These are phyloP conservation scores for Lactarius indigo DNA, from an alignment of 768 basidiomycete species.

Conservation along the genomic window DNA sequence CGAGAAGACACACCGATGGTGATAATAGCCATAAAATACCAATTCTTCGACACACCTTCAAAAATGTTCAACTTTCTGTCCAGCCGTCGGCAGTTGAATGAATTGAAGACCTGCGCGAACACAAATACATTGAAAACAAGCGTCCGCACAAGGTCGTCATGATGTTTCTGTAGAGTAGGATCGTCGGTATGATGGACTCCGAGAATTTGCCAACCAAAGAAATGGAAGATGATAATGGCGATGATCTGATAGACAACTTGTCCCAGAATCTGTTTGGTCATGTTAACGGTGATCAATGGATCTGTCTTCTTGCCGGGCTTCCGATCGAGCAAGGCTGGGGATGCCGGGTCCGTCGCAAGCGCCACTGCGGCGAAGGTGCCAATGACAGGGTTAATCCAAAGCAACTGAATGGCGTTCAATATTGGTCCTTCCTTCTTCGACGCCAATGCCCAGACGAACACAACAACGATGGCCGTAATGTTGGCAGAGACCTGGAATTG, in stretches of 20 bases:
- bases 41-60: conserved; percentile 73
- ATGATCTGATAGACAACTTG: conserved; percentile 86
- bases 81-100: conserved; percentile 84
- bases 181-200: conserved; percentile 42
- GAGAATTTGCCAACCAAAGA: conserved; percentile 71
- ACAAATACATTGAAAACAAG: conserved; percentile 97
- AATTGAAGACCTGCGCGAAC: conserved; percentile 96
- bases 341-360: conserved; percentile 93
- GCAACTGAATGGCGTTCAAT: conserved; percentile 90
- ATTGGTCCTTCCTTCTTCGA: conserved; percentile 75
- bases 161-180: conserved; percentile 32
- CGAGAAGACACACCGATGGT: conserved; percentile 59
- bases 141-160: conserved; percentile 60
- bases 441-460: conserved; percentile 85
- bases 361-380: conserved; percentile 98
- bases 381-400: conserved; percentile 99
- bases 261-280: conserved; percentile 94
- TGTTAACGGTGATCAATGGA: conserved; percentile 85
- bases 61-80: conserved; percentile 88
- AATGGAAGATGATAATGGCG: conserved; percentile 87
- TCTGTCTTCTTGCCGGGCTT: conserved; percentile 88
- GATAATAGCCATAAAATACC: conserved; percentile 82
- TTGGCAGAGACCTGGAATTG: conserved; percentile 96
- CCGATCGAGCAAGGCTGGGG: conserved; percentile 72
- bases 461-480: conserved; percentile 91